Percentiles rank a stretch among this genome's conserved stretches.
Evolutionary conservation across 2,329 filamentous ascomycete genomes (phyloP).

Genomic region (Colletotrichum higginsianum): DNA sequence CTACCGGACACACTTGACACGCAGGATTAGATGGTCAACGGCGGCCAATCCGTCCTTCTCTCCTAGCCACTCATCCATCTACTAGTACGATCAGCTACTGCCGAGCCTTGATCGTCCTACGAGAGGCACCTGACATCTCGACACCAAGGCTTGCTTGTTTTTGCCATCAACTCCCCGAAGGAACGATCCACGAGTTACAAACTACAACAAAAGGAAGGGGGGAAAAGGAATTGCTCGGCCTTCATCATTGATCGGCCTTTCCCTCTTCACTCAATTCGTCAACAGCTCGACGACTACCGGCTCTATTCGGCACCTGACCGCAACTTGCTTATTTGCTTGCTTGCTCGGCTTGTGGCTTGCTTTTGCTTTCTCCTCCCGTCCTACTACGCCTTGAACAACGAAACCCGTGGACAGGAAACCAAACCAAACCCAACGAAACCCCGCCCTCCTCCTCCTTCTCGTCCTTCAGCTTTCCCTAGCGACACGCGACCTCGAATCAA

Average conservation of each 20-base stretch:
- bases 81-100: constrained; percentile 13
- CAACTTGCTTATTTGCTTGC: constrained; percentile 20
- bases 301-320: background rate
- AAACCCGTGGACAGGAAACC: too few species aligned
- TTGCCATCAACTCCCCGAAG: constrained; percentile 29
- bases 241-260: background rate
- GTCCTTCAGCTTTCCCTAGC: constrained; percentile 8
- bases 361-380: background rate
- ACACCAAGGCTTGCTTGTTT: background rate
- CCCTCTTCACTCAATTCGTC: constrained; percentile 29
- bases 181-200: constrained; percentile 15
- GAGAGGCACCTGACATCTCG: constrained; percentile 38
- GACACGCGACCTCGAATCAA: constrained; percentile 14
- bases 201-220: background rate
- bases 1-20: constrained; percentile 4
- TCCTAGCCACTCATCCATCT: constrained; percentile 19
- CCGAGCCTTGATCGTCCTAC: constrained; percentile 20
- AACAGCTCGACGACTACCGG: background rate
- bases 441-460: background rate
- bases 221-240: constrained; percentile 1
- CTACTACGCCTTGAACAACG: background rate
- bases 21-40: constrained; percentile 12
- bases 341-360: background rate
- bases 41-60: constrained; percentile 21
- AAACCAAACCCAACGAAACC: constrained; percentile 16